Conservation (phyloP, 148 eudicot species). For the Amaranthus palmeri region DNA sequence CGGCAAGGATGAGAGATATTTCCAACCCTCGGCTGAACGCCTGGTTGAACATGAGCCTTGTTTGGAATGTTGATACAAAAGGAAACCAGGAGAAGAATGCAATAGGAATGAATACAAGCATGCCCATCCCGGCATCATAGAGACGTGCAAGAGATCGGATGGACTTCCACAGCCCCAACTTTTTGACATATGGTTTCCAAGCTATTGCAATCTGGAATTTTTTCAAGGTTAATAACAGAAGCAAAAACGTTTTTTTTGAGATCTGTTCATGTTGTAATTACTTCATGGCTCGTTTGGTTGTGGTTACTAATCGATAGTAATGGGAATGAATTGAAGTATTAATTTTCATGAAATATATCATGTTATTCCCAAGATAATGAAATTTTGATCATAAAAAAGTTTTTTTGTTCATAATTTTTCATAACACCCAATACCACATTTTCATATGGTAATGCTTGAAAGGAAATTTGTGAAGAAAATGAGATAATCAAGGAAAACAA, state of each 20-base stretch:
- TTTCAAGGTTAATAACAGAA: background rate
- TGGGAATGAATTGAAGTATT: background rate
- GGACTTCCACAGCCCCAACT: conserved; percentile 82
- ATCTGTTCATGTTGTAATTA: no score
- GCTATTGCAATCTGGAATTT: conserved; percentile 71
- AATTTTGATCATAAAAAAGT: no score
- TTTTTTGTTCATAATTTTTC: no score
- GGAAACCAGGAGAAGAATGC: conserved; percentile 97
- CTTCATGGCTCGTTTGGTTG: no score
- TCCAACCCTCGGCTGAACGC: conserved; percentile 97
- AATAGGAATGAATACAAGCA: conserved; percentile 81
- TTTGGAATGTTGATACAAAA: conserved; percentile 90
- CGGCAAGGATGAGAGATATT: conserved; percentile 96
- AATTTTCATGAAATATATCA: background rate
- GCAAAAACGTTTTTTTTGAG: background rate
- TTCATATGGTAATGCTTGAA: no score
- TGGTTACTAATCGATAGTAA: background rate
- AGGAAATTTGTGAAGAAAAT: no score
- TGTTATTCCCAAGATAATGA: no score
- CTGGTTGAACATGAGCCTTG: conserved; percentile 97
- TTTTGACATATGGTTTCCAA: conserved; percentile 84
- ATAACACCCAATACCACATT: no score
- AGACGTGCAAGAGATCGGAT: conserved; percentile 82
- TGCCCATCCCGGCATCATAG: conserved; percentile 97
- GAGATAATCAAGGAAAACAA: no score